Percentiles rank a stretch among this genome's conserved stretches.
These are phyloP conservation scores for Heimioporus punctisporus DNA, from an alignment of 1,284 basidiomycete species.

Conservation along the genomic window DNA sequence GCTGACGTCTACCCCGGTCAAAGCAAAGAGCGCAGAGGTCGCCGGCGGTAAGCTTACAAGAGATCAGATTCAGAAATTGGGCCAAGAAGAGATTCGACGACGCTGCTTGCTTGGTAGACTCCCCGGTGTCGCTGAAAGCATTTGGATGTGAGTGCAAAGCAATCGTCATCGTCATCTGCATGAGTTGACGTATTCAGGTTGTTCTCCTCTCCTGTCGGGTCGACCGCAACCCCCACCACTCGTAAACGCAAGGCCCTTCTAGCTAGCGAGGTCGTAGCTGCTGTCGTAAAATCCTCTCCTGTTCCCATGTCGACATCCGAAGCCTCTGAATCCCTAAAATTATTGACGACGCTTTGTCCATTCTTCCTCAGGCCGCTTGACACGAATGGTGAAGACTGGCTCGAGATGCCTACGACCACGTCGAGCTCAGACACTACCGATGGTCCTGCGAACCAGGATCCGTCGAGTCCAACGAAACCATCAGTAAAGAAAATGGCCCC, in stretches of 20 bases:
- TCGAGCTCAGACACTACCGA: slow-evolving; percentile 19
- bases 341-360: slow-evolving; percentile 70
- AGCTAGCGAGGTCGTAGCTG: slow-evolving; percentile 59
- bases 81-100: slow-evolving; percentile 75
- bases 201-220: slow-evolving; percentile 60
- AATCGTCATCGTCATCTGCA: neutral
- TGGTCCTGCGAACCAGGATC: slow-evolving; percentile 18
- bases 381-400: slow-evolving; percentile 73
- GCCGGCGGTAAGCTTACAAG: slow-evolving; percentile 50
- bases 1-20: slow-evolving; percentile 65
- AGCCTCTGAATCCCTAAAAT: slow-evolving; percentile 68
- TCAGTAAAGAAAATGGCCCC: slow-evolving; percentile 22
- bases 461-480: slow-evolving; percentile 38
- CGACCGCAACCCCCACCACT: slow-evolving; percentile 49
- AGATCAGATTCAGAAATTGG: slow-evolving; percentile 69
- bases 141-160: slow-evolving; percentile 71
- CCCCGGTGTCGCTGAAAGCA: slow-evolving; percentile 75
- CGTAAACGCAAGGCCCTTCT: slow-evolving; percentile 74
- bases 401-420: slow-evolving; percentile 73
- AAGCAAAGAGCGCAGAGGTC: slow-evolving; percentile 45
- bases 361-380: slow-evolving; percentile 72
- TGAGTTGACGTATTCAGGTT: slow-evolving; percentile 40
- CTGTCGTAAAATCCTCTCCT: slow-evolving; percentile 76
- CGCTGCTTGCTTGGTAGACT: slow-evolving; percentile 77
- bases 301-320: slow-evolving; percentile 77